Base-by-base conservation (phyloP, 2,329 filamentous ascomycete genomes). In the Ilyonectria mors-panacis region DNA sequence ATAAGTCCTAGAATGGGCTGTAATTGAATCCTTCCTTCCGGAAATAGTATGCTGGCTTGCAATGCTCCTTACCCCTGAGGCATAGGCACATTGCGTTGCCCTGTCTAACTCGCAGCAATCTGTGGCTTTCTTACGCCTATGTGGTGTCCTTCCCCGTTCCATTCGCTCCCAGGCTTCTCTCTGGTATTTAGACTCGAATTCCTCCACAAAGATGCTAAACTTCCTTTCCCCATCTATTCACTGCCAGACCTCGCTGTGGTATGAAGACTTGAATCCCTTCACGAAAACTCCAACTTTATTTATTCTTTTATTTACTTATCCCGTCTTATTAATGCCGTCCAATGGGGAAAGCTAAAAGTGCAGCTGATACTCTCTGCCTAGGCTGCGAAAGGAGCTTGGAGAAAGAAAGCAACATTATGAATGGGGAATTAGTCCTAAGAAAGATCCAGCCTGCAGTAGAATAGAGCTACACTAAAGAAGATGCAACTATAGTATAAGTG, bases 251-350 rank as follows among this genome's bases (percentile, higher is more conserved):
- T 54, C 10, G 12, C 30, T 54, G 33, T 54, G 12, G 47, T 50
- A 50, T 50, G 30, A 50, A 28, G 23, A 50, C 23, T 30, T 4
- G 3, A 50, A 50, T 50, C 47, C 47, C 23, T 50, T 50, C 26
- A 50, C 7, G 4, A 50, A 50, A 50, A 50, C 47, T 50, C 47
- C 13, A 50, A 50, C 26, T 50, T 50, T 6, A 50, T 50, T 48
- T 48, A 15, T 48, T 48, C 45, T 48, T 48, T 48, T 48, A 48
- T 48, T 48, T 48, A 48, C 23, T 48, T 10, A 17, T 48, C 45
- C 21, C 13, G 13, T 48, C 21, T 48, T n/a, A 48, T 48, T 48
- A 48, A 17, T 2, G 13, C 45, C 13, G 1, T 48, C 4, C 4
- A 28, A 48, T 48, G 6, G 45, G 45, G 45, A 48, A 28, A 48